Evolutionary conservation across 345 rosid genomes (phyloP).

Genomic region (Noccaea bulbosa): DNA sequence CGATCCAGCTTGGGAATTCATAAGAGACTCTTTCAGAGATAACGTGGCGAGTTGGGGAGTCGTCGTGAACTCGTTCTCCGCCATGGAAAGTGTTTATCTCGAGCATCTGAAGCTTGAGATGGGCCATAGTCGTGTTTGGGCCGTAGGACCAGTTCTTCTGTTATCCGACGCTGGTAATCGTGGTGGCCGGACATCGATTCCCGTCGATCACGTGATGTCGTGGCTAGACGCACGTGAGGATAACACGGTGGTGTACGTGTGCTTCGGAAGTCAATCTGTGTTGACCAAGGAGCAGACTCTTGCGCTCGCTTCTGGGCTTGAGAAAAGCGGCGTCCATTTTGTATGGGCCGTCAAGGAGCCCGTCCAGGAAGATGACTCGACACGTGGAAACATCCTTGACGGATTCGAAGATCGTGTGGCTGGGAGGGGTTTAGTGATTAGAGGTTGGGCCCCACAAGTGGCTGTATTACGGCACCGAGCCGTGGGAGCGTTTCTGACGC

Average conservation of each 20-base stretch:
- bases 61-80: slow-evolving; percentile 52
- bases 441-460: slow-evolving; percentile 67
- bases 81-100: slow-evolving; percentile 51
- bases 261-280: slow-evolving; percentile 70
- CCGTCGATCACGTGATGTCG: slow-evolving; percentile 42
- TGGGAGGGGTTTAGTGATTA: slow-evolving; percentile 54
- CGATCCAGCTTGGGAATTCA: slow-evolving; percentile 47
- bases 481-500: slow-evolving; percentile 64
- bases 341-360: slow-evolving; percentile 54
- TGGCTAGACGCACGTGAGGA: slow-evolving; percentile 65
- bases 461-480: slow-evolving; percentile 52
- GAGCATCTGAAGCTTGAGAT: slow-evolving; percentile 46
- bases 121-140: slow-evolving; percentile 53
- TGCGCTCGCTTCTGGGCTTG: slow-evolving; percentile 51
- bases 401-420: slow-evolving; percentile 59
- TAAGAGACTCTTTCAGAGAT: slow-evolving; percentile 39
- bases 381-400: slow-evolving; percentile 28
- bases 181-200: slow-evolving; percentile 57
- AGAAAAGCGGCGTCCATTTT: slow-evolving; percentile 58
- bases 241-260: slow-evolving; percentile 60
- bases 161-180: slow-evolving; percentile 26
- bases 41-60: slow-evolving; percentile 58
- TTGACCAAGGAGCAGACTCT: slow-evolving; percentile 52
- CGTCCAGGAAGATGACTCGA: background rate
- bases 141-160: slow-evolving; percentile 61